Percentiles rank a stretch among this genome's conserved stretches.
Conservation (phyloP, 371 early-diverging fungal species). For the Haplosporangium sp. region DNA sequence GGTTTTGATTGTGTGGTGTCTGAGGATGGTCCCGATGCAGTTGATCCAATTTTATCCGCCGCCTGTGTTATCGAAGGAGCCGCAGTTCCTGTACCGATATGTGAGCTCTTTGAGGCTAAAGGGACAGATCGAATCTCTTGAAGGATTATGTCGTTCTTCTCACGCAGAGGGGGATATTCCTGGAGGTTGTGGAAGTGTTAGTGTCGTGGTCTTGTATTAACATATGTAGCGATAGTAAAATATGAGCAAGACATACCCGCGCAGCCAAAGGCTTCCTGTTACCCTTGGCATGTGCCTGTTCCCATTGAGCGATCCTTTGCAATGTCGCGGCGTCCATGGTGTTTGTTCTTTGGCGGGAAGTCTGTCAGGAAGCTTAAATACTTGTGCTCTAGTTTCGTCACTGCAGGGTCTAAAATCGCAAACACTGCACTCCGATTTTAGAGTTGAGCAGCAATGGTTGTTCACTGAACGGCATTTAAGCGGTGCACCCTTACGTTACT, state of each 20-base stretch:
- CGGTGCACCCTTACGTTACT: too few species aligned
- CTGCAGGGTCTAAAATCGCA: too few species aligned
- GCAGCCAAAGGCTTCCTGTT: constrained; percentile 28
- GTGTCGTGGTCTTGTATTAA: too few species aligned
- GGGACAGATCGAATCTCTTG: constrained; percentile 11
- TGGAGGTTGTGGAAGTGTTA: not conserved
- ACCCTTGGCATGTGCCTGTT: constrained; percentile 21
- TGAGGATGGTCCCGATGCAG: not conserved
- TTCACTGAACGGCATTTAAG: too few species aligned
- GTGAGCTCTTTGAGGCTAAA: constrained; percentile 3
- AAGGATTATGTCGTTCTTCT: constrained; percentile 28
- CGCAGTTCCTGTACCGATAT: not conserved
- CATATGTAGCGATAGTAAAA: too few species aligned
- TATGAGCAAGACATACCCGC: constrained; percentile 5
- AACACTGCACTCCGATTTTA: too few species aligned
- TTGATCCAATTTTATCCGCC: constrained; percentile 8
- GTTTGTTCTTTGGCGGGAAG: too few species aligned
- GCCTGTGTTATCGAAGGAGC: not conserved
- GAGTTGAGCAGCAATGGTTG: too few species aligned
- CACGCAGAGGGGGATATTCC: constrained; percentile 38
- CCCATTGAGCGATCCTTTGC: constrained; percentile 30
- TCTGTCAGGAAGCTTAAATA: too few species aligned
- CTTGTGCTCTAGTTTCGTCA: too few species aligned
- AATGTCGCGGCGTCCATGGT: constrained; percentile 30
- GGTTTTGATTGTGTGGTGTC: not conserved